Percentiles rank a stretch among this genome's conserved stretches.
Conservation (phyloP, 2,329 filamentous ascomycete genomes). For the Drechslerella coelobrocha region DNA sequence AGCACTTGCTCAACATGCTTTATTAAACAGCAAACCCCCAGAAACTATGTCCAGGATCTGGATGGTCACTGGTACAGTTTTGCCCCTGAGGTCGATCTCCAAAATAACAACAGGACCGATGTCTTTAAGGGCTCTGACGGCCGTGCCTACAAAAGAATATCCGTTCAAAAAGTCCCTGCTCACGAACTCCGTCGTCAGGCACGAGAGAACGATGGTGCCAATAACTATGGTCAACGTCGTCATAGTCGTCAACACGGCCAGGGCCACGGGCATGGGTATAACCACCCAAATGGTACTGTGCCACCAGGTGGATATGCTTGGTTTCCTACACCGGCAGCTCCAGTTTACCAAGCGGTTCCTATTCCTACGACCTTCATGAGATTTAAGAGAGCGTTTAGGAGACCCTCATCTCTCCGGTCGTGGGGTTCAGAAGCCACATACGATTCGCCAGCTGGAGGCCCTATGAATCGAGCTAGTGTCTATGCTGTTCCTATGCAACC, state of each 20-base stretch:
- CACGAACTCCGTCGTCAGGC: slow-evolving; percentile 21
- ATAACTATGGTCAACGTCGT: slow-evolving; percentile 6
- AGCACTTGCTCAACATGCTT: slow-evolving; percentile 34
- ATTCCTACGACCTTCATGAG: slow-evolving; percentile 27
- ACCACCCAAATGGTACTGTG: not conserved
- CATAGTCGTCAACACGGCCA: slow-evolving; percentile 1
- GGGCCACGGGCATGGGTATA: not conserved
- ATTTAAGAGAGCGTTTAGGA: slow-evolving; percentile 33
- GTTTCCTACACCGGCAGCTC: slow-evolving; percentile 11
- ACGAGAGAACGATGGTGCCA: slow-evolving; percentile 4
- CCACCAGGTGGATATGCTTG: not conserved
- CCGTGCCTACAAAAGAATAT: slow-evolving; percentile 33
- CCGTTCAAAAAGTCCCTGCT: slow-evolving; percentile 30
- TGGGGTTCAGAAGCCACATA: slow-evolving; percentile 11
- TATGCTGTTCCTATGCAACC: slow-evolving; percentile 21
- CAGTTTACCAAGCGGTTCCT: slow-evolving; percentile 15
- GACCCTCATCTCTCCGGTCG: not conserved
- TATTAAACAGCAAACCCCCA: slow-evolving; percentile 44
- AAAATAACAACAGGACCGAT: slow-evolving; percentile 27
- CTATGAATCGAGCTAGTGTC: not conserved
- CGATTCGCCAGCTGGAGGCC: slow-evolving; percentile 1
- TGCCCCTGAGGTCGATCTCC: slow-evolving; percentile 32
- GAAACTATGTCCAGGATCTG: slow-evolving; percentile 35
- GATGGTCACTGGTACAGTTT: slow-evolving; percentile 30
- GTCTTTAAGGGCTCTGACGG: slow-evolving; percentile 45